Evolutionary conservation across 306 rosid species (phyloP), one percentile per base, ranked within the genome.

Genomic region (Vigna hirtella): DNA sequence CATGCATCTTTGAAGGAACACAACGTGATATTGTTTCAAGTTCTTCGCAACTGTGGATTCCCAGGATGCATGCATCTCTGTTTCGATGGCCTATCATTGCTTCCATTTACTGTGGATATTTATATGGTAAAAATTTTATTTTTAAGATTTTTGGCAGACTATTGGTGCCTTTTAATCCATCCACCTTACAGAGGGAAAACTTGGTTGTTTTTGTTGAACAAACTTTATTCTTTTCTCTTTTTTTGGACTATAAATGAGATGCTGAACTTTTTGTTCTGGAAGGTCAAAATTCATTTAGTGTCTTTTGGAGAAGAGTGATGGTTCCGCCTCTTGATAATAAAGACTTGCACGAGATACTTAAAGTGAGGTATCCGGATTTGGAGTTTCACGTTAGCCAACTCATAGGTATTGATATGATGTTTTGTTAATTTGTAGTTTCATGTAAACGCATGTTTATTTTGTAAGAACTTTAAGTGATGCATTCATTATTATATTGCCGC

Each of bases 281-380:
- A 92, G 97, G 95, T 74, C 91, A 89, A 28, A 80, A 77, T 85
- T 77, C 93, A 75, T 76, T 82, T 58, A 78, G 96, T 61, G 82
- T 78, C 81, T 87, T 91, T 77, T 95, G 97, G 96, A 90, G 94
- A 90, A 89, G 84, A 85, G 93, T 91, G 85, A 87, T 83, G 87
- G 77, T 92, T 85, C 74, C 77, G 75, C 83, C 91, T 32, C 91
- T 95, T 10, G 82, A 65, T 80, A 82, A 59, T 55, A 86, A 83
- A 61, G 98, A 92, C 81, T 72, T 91, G 86, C 84, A 78, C 75
- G 83, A 76, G 66, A 92, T 92, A 83, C 80, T 95, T 72, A 84
- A 83, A 83, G 86, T 28, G 22, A 77, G 86, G 72, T 83, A 86
- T 88, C 91, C 95, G 6, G 77, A 69, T 74, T 71, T 95, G 69